A percentile compares a stretch with the other conserved stretches of the same genome.
phyloP scores from a whole-genome alignment of 306 rosid species.

The Inga oerstediana region DNA sequence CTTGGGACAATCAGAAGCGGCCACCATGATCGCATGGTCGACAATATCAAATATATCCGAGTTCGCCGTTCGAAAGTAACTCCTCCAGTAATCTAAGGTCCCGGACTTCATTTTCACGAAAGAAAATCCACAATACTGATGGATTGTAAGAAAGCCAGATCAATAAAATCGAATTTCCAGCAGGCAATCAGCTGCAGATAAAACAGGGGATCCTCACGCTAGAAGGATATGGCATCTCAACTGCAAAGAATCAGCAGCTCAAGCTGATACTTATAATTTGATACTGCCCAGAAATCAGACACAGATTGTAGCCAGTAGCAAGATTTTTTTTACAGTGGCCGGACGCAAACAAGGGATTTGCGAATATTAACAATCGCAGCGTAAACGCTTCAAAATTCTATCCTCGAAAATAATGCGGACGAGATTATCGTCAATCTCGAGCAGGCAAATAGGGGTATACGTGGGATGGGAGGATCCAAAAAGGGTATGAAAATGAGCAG shows the following conservation, averaged over 20 bases:
- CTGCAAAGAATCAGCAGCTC: neutral
- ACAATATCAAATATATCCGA: conserved; percentile 72
- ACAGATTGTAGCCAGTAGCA: neutral
- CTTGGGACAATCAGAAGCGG: conserved; percentile 77
- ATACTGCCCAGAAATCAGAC: conserved; percentile 1
- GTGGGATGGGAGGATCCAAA: neutral
- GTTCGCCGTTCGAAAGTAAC: conserved; percentile 63
- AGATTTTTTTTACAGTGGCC: neutral
- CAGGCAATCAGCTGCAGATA: conserved; percentile 25
- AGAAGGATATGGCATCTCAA: conserved; percentile 6
- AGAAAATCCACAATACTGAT: conserved; percentile 7
- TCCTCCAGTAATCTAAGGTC: conserved; percentile 71
- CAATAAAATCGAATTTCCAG: conserved; percentile 1
- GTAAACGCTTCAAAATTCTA: conserved; percentile 1
- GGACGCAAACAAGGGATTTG: conserved; percentile 8
- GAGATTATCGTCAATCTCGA: conserved; percentile 1
- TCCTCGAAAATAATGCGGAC: neutral
- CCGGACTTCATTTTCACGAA: conserved; percentile 52
- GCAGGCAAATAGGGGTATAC: neutral
- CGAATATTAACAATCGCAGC: conserved; percentile 14
- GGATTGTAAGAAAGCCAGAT: conserved; percentile 12
- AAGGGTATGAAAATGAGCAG: neutral
- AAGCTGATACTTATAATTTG: neutral
- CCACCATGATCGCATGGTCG: conserved; percentile 80
- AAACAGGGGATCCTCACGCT: conserved; percentile 4